Base-by-base conservation (phyloP, 2,329 filamentous ascomycete genomes). In the Neurospora crassa region DNA sequence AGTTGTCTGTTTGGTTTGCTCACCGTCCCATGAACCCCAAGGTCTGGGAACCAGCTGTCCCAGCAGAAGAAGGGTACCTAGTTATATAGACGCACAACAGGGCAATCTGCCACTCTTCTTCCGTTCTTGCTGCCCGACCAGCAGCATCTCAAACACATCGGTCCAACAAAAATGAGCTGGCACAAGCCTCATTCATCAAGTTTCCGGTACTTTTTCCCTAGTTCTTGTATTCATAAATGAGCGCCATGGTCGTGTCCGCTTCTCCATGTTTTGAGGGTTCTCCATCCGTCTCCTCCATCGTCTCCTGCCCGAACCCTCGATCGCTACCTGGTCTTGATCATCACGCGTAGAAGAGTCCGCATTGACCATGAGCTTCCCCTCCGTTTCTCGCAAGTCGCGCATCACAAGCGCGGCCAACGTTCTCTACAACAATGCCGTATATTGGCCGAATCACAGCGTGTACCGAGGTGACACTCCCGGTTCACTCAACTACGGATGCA, bases 361-460 rank as follows among this genome's bases (percentile, higher is more conserved):
- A 10, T 24, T 40, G 67, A 34, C 40, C 41, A 76, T 76, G 75
- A 73, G 69, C 45, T 70, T 68, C 67, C 73, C 74, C 40, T 83
- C 82, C 68, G 81, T 82, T 16, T 83, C 80, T 63, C 83, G 82
- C 77, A 85, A 80, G 78, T 80, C 83, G 74, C 83, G 83, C 73
- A 81, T 84, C 75, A 78, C 81, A 45, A 85, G 83, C 79, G 78
- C 81, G 53, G 81, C 82, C 34, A 82, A 79, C 72, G 83, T 89
- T 73, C 87, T 88, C 81, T 87, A 84, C 78, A 88, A 87, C 77
- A 96, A 96, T 80, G 92, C 90, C 29, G 91, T 93, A 20, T 96
- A 95, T 82, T 96, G 93, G 79, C 91, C 92, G n/a, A 95, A 93
- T 80, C 89, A 88, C 82, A 85, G 89, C 72, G 88, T 93, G 75